These are phyloP conservation scores for Trichoderma cornu-damae DNA, from an alignment of 2,329 filamentous ascomycete species.

Conservation along the genomic window DNA sequence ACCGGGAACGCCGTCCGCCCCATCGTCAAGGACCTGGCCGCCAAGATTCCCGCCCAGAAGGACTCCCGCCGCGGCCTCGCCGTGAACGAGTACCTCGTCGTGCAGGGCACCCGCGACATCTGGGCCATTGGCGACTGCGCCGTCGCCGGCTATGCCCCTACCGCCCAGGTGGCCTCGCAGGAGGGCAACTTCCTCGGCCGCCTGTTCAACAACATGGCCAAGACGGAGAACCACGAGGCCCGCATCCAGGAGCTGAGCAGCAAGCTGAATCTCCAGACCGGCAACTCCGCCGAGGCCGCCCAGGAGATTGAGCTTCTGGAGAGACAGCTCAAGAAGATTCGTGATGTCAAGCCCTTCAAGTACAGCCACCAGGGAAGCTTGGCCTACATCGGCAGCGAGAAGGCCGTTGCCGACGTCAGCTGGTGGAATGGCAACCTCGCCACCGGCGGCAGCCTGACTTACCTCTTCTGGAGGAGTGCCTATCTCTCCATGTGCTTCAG, in stretches of 20 bases:
- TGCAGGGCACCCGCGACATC: conserved; percentile 93
- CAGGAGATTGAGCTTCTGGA: conserved; percentile 79
- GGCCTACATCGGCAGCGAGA: conserved; percentile 97
- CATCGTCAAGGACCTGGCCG: conserved; percentile 86
- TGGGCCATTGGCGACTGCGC: conserved; percentile 98
- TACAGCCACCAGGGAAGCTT: conserved; percentile 97
- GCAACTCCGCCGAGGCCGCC: conserved; percentile 62
- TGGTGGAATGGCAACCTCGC: conserved; percentile 98
- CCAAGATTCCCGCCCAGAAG: conserved; percentile 87
- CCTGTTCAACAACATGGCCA: conserved; percentile 98
- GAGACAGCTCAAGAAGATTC: conserved; percentile 80
- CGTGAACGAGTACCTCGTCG: conserved; percentile 97
- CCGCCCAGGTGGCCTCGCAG: conserved; percentile 92
- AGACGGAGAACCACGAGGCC: conserved; percentile 75
- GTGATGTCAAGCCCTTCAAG: conserved; percentile 95
- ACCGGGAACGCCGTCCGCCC: conserved; percentile 92
- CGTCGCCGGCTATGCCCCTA: conserved; percentile 94
- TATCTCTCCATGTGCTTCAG: conserved; percentile 99
- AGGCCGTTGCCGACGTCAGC: conserved; percentile 92
- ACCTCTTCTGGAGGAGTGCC: conserved; percentile 96
- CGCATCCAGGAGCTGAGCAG: conserved; percentile 67
- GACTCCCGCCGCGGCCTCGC: conserved; percentile 90
- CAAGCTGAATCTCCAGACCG: conserved; percentile 55
- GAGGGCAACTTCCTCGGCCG: conserved; percentile 92
- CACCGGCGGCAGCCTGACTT: conserved; percentile 87